Base-by-base conservation (phyloP, 169 alveolate genomes). In the Neospora caninum region DNA sequence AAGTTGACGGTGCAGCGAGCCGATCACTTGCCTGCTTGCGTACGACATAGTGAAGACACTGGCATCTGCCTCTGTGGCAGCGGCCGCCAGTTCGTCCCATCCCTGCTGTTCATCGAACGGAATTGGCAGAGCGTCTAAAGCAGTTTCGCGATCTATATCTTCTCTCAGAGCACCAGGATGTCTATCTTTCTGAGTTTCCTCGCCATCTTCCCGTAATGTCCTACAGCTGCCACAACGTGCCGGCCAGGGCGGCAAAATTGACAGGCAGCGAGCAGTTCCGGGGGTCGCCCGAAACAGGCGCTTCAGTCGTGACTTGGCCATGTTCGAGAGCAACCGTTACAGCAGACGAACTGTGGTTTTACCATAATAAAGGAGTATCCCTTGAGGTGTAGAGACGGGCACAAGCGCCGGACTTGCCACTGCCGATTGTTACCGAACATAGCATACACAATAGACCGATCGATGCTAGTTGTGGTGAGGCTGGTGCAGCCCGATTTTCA, bases 11-110 rank as follows among this genome's bases (percentile, higher is more conserved):
- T 78, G 29, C 34, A 78, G 45, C 31, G 87, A 34, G 0, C 41
- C 27, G 0, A 78, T 1, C 87, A 78, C 87, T 78, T 39, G 87
- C 87, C 87, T 78, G 87, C 87, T 78, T 22, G 41, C 27, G 87
- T 10, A 34, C 27, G 87, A 78, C 87, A 78, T 38, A 78, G 43
- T 34, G 43, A 78, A 39, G 31, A 38, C 87, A 34, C 87, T 16
- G 41, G 87, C 87, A 78, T 78, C 87, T 38, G 41, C 45, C 87
- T 78, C 87, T 22, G 87, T 78, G 7, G 53, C 45, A 39, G n/a
- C 31, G 43, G 41, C 53, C 6, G 87, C 87, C 41, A 78, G 45
- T 34, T 78, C 87, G 0, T 78, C 87, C 31, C 42, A 20, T 22
- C 87, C 87, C 34, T 78, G 34, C 45, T 78, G 41, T 25, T 78